Conservation (phyloP, 257 asterid species). For the Solanum megistacrolobum region DNA sequence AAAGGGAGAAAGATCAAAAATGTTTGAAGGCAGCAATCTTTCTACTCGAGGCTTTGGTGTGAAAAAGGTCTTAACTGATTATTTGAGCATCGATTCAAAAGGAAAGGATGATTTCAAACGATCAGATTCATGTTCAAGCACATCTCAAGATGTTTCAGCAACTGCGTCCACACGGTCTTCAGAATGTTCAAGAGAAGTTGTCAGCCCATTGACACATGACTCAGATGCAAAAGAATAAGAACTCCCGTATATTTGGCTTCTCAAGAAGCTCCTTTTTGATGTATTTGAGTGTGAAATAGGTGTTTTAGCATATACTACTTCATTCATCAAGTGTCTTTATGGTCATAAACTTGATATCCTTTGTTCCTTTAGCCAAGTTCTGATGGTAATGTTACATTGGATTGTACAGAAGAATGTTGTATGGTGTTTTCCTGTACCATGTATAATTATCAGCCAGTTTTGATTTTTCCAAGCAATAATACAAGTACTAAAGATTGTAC, state of each 20-base stretch:
- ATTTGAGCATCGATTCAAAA: slow-evolving; percentile 44
- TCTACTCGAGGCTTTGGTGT: slow-evolving; percentile 42
- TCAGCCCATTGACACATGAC: slow-evolving; percentile 15
- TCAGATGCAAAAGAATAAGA: slow-evolving; percentile 18
- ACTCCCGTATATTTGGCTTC: not conserved
- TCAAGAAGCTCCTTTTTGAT: not conserved
- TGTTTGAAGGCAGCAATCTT: slow-evolving; percentile 15
- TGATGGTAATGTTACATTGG: not conserved
- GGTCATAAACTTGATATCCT: not conserved
- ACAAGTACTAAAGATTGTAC: not conserved
- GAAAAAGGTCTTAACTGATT: slow-evolving; percentile 64
- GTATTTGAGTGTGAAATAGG: not conserved
- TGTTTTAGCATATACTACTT: not conserved
- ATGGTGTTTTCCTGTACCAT: not conserved
- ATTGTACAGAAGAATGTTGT: not conserved
- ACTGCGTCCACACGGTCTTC: slow-evolving; percentile 37
- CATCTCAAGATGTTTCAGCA: slow-evolving; percentile 24
- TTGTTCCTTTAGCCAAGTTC: not conserved
- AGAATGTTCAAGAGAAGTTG: slow-evolving; percentile 13
- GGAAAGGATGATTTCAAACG: slow-evolving; percentile 24
- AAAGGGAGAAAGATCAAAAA: slow-evolving; percentile 21
- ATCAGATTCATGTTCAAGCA: slow-evolving; percentile 34
- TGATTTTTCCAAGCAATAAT: not conserved
- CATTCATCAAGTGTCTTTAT: not conserved
- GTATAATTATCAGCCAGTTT: not conserved